Evolutionary conservation across 257 asterid genomes (phyloP).

Genomic region (Gardenia jasminoides): DNA sequence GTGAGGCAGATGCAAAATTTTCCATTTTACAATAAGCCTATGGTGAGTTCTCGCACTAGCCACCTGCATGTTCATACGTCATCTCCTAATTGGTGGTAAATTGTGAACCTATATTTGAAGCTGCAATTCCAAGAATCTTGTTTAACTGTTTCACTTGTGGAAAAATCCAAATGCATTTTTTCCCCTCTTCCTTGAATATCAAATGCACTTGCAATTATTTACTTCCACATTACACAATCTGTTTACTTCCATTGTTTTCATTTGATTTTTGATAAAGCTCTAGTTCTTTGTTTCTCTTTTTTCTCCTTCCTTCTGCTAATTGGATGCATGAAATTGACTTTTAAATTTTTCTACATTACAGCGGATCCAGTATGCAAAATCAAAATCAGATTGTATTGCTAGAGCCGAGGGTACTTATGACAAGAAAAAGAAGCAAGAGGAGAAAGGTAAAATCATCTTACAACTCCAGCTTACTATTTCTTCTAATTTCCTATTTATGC

Average conservation of each 20-base stretch:
- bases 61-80: too few relatives aligned
- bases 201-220: not conserved
- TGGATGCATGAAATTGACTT: not conserved
- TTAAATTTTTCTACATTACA: slow-evolving; percentile 30
- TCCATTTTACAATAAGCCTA: slow-evolving; percentile 90
- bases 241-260: not conserved
- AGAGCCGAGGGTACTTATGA: slow-evolving; percentile 98
- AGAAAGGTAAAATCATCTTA: slow-evolving; percentile 59
- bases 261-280: not conserved
- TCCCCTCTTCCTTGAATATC: not conserved
- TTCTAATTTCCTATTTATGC: not conserved
- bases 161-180: not conserved
- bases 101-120: not conserved
- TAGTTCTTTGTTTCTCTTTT: not conserved
- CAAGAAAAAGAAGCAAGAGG: slow-evolving; percentile 97
- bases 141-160: not conserved
- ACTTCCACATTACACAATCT: not conserved
- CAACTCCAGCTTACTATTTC: slow-evolving; percentile 5
- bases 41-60: slow-evolving; percentile 48
- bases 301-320: not conserved
- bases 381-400: slow-evolving; percentile 91
- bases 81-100: not conserved
- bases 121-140: not conserved
- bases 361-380: slow-evolving; percentile 92
- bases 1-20: slow-evolving; percentile 97